Evolutionary conservation across 352 stramenopile species (phyloP).

Genomic region (Albugo candida): DNA sequence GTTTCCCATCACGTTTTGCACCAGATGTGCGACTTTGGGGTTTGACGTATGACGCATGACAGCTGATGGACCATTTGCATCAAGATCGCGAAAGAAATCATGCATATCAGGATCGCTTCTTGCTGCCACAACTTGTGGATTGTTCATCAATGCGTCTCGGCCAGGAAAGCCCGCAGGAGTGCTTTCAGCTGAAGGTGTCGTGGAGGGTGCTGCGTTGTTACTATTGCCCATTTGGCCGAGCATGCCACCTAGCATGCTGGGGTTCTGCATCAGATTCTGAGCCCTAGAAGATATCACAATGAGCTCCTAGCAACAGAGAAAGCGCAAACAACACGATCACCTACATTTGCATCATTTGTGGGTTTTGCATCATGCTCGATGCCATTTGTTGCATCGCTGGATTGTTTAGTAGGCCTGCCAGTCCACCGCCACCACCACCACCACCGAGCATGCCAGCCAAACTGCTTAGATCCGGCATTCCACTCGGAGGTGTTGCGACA

Average conservation of each 20-base stretch:
- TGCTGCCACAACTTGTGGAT: constrained; percentile 41
- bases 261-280: constrained; percentile 83
- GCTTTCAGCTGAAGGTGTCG: constrained; percentile 7
- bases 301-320: neutral
- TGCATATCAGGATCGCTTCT: constrained; percentile 49
- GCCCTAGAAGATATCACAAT: constrained; percentile 15
- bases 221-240: constrained; percentile 28
- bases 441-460: constrained; percentile 54
- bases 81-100: constrained; percentile 69
- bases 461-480: constrained; percentile 58
- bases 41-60: constrained; percentile 79
- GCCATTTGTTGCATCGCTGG: constrained; percentile 77
- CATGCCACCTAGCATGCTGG: constrained; percentile 51
- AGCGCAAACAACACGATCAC: neutral
- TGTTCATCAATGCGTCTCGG: constrained; percentile 28
- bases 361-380: constrained; percentile 81
- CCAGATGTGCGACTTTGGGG: constrained; percentile 60
- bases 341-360: constrained; percentile 78
- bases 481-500: constrained; percentile 18
- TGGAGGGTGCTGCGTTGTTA: constrained; percentile 3
- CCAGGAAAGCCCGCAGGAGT: constrained; percentile 3
- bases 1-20: constrained; percentile 46
- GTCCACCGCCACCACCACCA: constrained; percentile 31
- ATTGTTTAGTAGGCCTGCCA: constrained; percentile 68
- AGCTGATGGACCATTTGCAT: constrained; percentile 46